A percentile compares a stretch with the other conserved stretches of the same genome.
These are phyloP conservation scores for Chrysanthemum seticuspe DNA, from an alignment of 129 eudicot genomes.

Conservation along the genomic window DNA sequence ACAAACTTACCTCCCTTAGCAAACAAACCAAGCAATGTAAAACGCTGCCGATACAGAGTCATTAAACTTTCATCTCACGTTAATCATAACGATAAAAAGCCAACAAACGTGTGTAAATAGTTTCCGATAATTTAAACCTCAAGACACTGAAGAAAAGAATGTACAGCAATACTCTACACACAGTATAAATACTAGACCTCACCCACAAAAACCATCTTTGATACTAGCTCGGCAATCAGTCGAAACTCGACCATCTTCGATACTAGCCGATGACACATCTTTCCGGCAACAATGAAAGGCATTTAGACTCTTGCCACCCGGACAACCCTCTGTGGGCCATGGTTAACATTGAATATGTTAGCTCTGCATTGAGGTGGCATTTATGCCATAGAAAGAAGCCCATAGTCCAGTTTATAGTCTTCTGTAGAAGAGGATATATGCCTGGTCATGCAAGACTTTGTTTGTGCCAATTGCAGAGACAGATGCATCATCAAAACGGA, in stretches of 20 bases:
- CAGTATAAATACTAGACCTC: slow-evolving; percentile 14
- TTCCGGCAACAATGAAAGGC: slow-evolving; percentile 4
- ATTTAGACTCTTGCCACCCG: not conserved
- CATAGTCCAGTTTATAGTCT: slow-evolving; percentile 25
- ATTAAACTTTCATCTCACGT: too few relatives aligned
- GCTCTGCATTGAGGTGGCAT: not conserved
- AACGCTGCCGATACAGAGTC: too few relatives aligned
- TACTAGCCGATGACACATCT: not conserved
- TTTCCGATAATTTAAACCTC: not conserved
- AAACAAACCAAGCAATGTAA: too few relatives aligned
- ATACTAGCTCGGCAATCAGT: not conserved
- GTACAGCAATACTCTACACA: slow-evolving; percentile 24
- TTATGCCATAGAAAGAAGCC: not conserved
- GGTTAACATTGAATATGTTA: not conserved
- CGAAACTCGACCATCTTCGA: not conserved
- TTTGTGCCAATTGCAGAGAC: slow-evolving; percentile 56
- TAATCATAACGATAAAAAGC: not conserved
- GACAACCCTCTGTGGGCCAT: not conserved
- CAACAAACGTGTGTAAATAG: not conserved
- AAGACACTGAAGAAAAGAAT: not conserved
- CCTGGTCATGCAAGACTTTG: slow-evolving; percentile 84
- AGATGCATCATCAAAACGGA: slow-evolving; percentile 84
- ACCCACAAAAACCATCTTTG: not conserved
- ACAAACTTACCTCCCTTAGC: too few relatives aligned
- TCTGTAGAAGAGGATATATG: slow-evolving; percentile 85